A percentile compares a stretch with the other conserved stretches of the same genome.
phyloP scores from a whole-genome alignment of 2,329 filamentous ascomycete species.

The Epichloe gansuensis region DNA sequence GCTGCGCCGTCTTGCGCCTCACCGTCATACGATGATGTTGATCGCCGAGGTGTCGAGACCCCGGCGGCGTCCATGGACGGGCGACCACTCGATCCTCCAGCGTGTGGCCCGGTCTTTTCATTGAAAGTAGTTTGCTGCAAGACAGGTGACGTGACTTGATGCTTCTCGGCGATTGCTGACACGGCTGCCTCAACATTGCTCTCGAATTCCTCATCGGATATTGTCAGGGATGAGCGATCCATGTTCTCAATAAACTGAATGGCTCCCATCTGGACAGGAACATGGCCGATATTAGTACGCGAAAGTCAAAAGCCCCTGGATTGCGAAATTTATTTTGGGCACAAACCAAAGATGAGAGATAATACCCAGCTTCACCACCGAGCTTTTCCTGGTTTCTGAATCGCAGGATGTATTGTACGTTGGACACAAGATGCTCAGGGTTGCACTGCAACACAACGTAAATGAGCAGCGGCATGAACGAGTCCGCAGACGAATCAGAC shows the following conservation, averaged over 20 bases:
- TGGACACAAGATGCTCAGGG: slow-evolving; percentile 89
- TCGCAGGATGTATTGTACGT: slow-evolving; percentile 93
- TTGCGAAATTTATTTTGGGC: too few species aligned
- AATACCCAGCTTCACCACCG: slow-evolving; percentile 94
- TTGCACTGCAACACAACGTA: slow-evolving; percentile 93
- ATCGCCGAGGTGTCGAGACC: slow-evolving; percentile 33
- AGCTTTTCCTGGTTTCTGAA: slow-evolving; percentile 98
- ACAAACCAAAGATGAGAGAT: slow-evolving; percentile 74
- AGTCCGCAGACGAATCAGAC: slow-evolving; percentile 88
- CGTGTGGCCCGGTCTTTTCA: slow-evolving; percentile 27
- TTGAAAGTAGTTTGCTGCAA: slow-evolving; percentile 28
- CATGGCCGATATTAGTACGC: background rate
- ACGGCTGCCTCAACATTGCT: slow-evolving; percentile 93
- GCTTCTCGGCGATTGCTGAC: slow-evolving; percentile 86
- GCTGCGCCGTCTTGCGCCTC: slow-evolving; percentile 60
- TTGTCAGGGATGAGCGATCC: slow-evolving; percentile 85
- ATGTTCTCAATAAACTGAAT: slow-evolving; percentile 95
- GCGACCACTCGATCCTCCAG: slow-evolving; percentile 22
- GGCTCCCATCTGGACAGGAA: slow-evolving; percentile 58
- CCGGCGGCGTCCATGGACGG: slow-evolving; percentile 29
- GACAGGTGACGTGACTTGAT: slow-evolving; percentile 43
- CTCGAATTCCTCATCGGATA: slow-evolving; percentile 91
- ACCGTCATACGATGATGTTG: slow-evolving; percentile 42
- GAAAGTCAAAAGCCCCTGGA: too few species aligned
- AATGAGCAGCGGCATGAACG: slow-evolving; percentile 88